Evolutionary conservation across 2,329 filamentous ascomycete genomes (phyloP), one percentile per base, ranked within the genome.

Genomic region (Aspergillus ibericus): DNA sequence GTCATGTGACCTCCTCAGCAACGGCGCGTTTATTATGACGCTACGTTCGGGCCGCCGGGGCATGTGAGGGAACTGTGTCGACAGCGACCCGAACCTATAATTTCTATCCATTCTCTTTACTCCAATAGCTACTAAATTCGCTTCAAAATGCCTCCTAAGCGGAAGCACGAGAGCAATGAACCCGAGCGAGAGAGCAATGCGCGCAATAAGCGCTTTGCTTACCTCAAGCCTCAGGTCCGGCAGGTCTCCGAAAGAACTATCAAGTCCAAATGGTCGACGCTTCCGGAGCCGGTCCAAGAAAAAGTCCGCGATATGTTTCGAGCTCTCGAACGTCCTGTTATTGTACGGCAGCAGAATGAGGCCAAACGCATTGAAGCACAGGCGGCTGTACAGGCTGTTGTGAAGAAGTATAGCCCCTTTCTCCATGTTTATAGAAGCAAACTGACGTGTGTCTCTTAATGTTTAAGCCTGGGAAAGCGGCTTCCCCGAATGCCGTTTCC

Each of bases 401-500:
- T 77, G 40, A 75, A 71, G 60, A 78, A 76, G 76, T 78, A 72
- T 36, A 72, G 51, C n/a, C 64, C 34, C n/a, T n/a, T 50, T 16
- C 25, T 18, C 5, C 12, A 16, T 12, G 29, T 15, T 20, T 27
- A 25, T 12, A 32, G 22, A 16, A 29, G 22, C 22, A 27, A 5
- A 52, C 48, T 52, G 18, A 51, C 46, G 18, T 16, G 22, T 27
- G 16, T 51, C 57, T n/a, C 13, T 6, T 7, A 29, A 25, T 25
- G 4, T 32, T 42, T 2, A 50, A 78, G 76, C 59, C 67, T 78
- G 55, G 72, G 69, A 20, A 75, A 72, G 63, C 71, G 78, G 42
- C 68, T 80, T 3, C 77, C 78, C 35, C 71, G 75, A 59, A 80
- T 80, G 77, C 77, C 77, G 5, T 80, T 80, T 59, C 78, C 78